Conservation (phyloP, 2,329 filamentous ascomycete species). For the Trichoderma afroharzianum region DNA sequence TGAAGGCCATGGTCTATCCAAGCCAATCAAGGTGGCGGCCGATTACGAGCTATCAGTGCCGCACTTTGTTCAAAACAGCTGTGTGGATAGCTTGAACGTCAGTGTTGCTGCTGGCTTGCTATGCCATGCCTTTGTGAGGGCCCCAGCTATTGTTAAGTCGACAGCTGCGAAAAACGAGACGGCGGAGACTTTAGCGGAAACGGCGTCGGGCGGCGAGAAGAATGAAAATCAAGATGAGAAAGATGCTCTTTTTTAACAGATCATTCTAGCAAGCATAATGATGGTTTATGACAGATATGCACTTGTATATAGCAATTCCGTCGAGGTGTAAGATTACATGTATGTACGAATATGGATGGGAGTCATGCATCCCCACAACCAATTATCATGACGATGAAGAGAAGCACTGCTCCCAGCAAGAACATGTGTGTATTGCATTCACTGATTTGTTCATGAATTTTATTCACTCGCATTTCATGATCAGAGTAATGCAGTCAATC, state of each 20-base stretch:
- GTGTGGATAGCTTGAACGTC: constrained; percentile 88
- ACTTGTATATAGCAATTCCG: neutral
- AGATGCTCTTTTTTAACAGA: neutral
- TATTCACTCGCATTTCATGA: neutral
- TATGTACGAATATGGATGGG: neutral
- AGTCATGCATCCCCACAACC: neutral
- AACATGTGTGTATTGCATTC: neutral
- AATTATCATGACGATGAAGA: neutral
- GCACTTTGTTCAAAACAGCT: constrained; percentile 48
- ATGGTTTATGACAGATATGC: neutral
- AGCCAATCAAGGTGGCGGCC: constrained; percentile 60
- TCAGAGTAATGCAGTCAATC: neutral
- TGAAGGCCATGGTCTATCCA: constrained; percentile 72
- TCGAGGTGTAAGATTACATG: neutral
- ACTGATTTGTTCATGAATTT: neutral
- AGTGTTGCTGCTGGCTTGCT: constrained; percentile 81
- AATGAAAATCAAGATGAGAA: neutral
- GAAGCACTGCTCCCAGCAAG: neutral
- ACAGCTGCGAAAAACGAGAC: neutral
- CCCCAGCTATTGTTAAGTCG: neutral
- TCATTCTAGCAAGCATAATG: neutral
- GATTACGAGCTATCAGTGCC: constrained; percentile 66
- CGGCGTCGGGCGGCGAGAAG: neutral
- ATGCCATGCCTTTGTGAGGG: constrained; percentile 63
- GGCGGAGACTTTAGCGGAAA: neutral